A percentile compares a stretch with the other conserved stretches of the same genome.
phyloP scores from a whole-genome alignment of 2,329 filamentous ascomycete genomes.

The Botrytis aclada region DNA sequence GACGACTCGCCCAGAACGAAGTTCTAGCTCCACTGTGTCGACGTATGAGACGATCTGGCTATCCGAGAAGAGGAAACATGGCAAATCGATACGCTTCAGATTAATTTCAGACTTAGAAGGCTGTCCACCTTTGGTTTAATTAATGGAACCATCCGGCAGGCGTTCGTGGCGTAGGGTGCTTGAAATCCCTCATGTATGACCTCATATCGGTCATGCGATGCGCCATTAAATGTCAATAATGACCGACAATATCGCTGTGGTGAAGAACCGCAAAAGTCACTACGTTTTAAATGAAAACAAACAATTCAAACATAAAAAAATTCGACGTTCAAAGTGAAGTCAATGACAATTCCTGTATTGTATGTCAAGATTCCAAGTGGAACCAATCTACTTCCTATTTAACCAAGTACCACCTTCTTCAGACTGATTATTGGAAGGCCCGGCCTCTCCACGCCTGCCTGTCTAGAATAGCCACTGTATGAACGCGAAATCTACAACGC shows the following conservation, averaged over 20 bases:
- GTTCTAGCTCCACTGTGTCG: neutral
- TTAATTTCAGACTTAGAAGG: neutral
- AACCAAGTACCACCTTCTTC: neutral
- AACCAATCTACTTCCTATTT: neutral
- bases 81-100: neutral
- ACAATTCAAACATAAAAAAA: neutral
- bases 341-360: too few relatives aligned
- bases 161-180: neutral
- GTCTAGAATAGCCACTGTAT: neutral
- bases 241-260: neutral
- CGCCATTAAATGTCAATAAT: neutral
- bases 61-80: neutral
- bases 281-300: neutral
- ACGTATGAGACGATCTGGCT: neutral
- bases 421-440: neutral
- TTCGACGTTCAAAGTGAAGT: neutral
- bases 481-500: neutral
- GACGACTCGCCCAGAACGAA: neutral
- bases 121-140: neutral
- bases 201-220: neutral
- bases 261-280: neutral
- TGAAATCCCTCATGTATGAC: neutral
- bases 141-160: neutral
- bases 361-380: neutral
- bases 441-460: too few relatives aligned